Evolutionary conservation across 2,329 filamentous ascomycete species (phyloP).

Genomic region (Colletotrichum cereale): DNA sequence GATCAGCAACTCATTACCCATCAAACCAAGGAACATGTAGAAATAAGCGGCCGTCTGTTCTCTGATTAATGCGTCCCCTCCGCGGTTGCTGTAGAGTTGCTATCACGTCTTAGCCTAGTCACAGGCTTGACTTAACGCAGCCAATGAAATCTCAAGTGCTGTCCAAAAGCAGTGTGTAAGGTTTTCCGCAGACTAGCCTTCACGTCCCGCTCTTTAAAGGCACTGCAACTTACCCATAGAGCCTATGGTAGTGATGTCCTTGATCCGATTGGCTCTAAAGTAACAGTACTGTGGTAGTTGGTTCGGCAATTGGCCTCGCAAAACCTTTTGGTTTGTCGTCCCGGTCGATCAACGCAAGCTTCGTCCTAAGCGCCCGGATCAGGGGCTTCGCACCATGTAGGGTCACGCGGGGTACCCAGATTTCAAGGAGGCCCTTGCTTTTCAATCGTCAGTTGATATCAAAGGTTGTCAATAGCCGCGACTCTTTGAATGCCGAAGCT

Average conservation of each 20-base stretch:
- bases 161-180: not conserved
- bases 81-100: not conserved
- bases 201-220: not conserved
- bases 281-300: too few relatives aligned
- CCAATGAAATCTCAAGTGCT: not conserved
- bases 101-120: not conserved
- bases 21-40: not conserved
- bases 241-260: not conserved
- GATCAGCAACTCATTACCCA: not conserved
- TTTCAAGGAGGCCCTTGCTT: not conserved
- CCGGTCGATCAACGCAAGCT: not conserved
- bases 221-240: not conserved
- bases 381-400: not conserved
- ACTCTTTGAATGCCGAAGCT: not conserved
- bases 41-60: not conserved
- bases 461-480: not conserved
- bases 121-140: not conserved
- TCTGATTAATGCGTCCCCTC: not conserved
- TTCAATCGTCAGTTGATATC: not conserved
- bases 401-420: not conserved
- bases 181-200: not conserved
- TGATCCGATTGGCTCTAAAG: not conserved
- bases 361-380: not conserved
- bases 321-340: not conserved
- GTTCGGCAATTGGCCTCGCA: not conserved